Conservation (phyloP, 257 asterid genomes). For the Solanum paucissectum region DNA sequence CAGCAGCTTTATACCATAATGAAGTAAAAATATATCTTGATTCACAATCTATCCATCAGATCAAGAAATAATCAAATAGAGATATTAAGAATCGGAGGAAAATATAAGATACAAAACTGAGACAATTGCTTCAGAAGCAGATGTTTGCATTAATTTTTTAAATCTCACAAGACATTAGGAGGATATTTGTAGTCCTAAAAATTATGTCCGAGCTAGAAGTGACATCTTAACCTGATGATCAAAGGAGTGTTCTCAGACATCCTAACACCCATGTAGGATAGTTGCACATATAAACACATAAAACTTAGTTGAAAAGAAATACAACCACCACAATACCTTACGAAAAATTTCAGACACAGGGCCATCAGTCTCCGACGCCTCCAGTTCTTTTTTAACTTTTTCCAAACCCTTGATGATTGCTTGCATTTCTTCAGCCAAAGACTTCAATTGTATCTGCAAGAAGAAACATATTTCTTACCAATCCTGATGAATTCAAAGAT, state of each 20-base stretch:
- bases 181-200: neutral
- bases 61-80: neutral
- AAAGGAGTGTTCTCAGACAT: neutral
- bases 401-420: conserved; percentile 93
- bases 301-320: neutral
- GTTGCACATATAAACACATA: neutral
- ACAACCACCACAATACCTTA: conserved; percentile 41
- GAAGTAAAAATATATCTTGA: neutral
- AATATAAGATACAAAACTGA: neutral
- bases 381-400: conserved; percentile 85
- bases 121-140: neutral
- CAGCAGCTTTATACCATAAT: neutral
- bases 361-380: conserved; percentile 88
- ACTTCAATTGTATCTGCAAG: conserved; percentile 85
- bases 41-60: neutral
- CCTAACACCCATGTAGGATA: neutral
- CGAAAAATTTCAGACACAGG: conserved; percentile 84
- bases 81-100: neutral
- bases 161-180: neutral
- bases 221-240: neutral
- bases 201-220: neutral
- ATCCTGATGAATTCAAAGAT: neutral
- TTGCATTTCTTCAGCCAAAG: conserved; percentile 99
- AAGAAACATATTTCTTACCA: conserved; percentile 5
- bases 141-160: neutral